phyloP scores from a whole-genome alignment of 257 asterid genomes.

The Cruciata laevipes region DNA sequence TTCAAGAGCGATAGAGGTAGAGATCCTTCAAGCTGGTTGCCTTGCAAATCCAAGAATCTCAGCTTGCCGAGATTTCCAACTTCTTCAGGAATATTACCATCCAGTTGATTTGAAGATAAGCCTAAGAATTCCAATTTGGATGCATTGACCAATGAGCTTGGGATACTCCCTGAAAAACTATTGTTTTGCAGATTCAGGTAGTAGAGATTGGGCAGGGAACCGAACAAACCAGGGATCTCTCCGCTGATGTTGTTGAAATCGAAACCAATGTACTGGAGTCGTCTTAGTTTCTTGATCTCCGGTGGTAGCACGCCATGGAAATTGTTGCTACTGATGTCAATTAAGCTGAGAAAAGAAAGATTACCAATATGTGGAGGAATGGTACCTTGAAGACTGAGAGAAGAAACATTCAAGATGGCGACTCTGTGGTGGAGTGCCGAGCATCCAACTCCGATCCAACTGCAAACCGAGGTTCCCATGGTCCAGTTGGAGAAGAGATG shows the following conservation, averaged over 20 bases:
- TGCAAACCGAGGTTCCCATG: neutral
- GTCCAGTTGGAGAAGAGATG: constrained; percentile 10
- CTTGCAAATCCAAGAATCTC: neutral
- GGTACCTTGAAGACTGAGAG: too few species aligned
- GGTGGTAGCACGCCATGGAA: too few species aligned
- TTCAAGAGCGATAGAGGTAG: constrained; percentile 16
- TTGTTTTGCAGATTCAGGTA: neutral
- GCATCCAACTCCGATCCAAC: constrained; percentile 12
- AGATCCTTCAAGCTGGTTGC: constrained; percentile 17
- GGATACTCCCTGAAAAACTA: constrained; percentile 16
- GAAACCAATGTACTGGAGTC: constrained; percentile 12
- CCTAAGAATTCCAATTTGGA: neutral
- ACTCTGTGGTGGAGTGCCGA: neutral
- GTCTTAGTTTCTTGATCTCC: too few species aligned
- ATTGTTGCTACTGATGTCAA: too few species aligned
- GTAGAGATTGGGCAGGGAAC: constrained; percentile 12
- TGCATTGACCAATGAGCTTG: constrained; percentile 16
- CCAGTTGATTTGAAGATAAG: neutral
- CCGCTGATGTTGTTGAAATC: constrained; percentile 19
- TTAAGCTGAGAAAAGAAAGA: too few species aligned
- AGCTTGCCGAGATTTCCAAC: constrained; percentile 4
- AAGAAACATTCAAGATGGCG: neutral
- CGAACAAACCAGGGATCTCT: constrained; percentile 16
- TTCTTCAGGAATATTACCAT: constrained; percentile 12
- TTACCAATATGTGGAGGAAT: too few species aligned